Evolutionary conservation across 139 green algal species (phyloP).

Genomic region (Monoraphidium neglectum): DNA sequence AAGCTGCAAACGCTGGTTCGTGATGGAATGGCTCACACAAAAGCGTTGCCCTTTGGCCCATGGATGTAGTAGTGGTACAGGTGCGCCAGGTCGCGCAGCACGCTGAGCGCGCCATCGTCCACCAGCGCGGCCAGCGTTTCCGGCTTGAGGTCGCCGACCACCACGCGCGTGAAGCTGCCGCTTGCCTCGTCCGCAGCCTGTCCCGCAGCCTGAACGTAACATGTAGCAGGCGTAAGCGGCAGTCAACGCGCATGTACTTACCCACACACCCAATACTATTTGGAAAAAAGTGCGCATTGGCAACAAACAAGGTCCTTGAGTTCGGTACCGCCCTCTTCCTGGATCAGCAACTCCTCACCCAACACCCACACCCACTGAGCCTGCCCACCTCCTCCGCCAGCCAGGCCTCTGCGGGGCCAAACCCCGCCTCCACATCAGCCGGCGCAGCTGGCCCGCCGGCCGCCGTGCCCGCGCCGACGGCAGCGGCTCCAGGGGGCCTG

Average conservation of each 20-base stretch:
- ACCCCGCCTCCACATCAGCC: constrained; percentile 27
- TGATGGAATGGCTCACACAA: neutral
- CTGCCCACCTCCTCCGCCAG: constrained; percentile 5
- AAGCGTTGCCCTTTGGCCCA: constrained; percentile 58
- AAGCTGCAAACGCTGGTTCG: too few species aligned
- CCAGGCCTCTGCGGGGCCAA: constrained; percentile 22
- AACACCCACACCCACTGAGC: neutral
- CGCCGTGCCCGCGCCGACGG: too few species aligned
- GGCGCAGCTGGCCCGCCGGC: too few species aligned
- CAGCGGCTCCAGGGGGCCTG: constrained; percentile 51
- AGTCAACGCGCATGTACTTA: too few species aligned
- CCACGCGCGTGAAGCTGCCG: constrained; percentile 69
- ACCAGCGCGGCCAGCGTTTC: constrained; percentile 59
- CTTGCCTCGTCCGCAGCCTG: too few species aligned
- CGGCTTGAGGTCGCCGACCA: constrained; percentile 66
- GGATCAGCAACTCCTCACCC: too few species aligned
- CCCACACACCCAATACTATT: too few species aligned
- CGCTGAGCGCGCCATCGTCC: constrained; percentile 41
- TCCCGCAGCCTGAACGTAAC: too few species aligned
- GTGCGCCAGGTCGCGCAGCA: constrained; percentile 72
- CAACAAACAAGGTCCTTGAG: too few species aligned
- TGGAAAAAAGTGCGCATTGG: too few species aligned
- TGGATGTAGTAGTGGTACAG: constrained; percentile 91
- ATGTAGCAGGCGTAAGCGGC: too few species aligned
- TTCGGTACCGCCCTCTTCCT: too few species aligned